phyloP scores from a whole-genome alignment of 345 rosid genomes.

The Punica granatum region DNA sequence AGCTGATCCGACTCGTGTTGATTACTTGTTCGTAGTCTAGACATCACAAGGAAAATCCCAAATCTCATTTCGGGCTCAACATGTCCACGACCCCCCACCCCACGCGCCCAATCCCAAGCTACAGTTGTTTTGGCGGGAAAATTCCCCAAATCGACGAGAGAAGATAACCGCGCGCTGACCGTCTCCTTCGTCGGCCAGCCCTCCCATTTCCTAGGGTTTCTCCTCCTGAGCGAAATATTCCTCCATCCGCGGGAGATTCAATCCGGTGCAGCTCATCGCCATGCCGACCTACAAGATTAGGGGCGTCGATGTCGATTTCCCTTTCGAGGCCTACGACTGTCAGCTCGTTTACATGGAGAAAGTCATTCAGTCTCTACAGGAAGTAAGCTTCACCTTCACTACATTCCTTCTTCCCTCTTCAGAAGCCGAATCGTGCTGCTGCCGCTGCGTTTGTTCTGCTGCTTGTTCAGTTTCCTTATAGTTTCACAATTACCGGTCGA shows the following conservation, averaged over 20 bases:
- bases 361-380: constrained; percentile 82
- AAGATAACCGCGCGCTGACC: not conserved
- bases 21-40: no score
- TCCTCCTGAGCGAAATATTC: not conserved
- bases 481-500: no score
- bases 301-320: constrained; percentile 89
- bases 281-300: constrained; percentile 81
- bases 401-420: no score
- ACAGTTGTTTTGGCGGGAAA: constrained; percentile 9
- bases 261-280: constrained; percentile 1
- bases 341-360: constrained; percentile 93
- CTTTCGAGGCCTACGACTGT: constrained; percentile 82
- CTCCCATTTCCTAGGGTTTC: not conserved
- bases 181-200: not conserved
- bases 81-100: no score
- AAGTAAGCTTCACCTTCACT: constrained; percentile 30
- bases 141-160: not conserved
- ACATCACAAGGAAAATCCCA: no score
- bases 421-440: no score
- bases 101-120: constrained; percentile 7
- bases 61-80: no score
- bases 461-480: no score
- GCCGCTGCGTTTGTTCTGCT: no score
- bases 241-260: not conserved
- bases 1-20: no score